Conservation (phyloP, 345 rosid genomes). For the Gossypium turneri region DNA sequence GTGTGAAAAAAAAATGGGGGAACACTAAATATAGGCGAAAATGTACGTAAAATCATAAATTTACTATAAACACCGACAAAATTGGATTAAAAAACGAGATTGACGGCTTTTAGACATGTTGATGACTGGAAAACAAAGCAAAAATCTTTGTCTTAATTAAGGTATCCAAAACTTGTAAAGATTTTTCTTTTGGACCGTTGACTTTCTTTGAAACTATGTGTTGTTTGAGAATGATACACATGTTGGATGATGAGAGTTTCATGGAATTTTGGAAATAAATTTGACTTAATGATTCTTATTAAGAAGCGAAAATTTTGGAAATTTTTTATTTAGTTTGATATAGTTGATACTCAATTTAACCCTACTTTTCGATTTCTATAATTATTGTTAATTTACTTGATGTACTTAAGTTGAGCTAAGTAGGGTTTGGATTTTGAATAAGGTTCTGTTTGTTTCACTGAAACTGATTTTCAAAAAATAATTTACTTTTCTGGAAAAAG, state of each 20-base stretch:
- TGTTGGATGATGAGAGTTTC: neutral
- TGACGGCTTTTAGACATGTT: neutral
- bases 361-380: no score
- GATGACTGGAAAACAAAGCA: neutral
- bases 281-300: no score
- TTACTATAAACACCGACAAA: neutral
- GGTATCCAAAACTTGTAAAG: neutral
- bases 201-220: neutral
- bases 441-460: no score
- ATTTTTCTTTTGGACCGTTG: neutral
- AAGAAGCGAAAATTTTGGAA: no score
- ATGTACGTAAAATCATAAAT: neutral
- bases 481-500: no score
- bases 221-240: neutral
- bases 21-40: neutral
- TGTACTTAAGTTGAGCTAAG: no score
- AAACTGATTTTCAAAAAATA: rapidly evolving
- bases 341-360: no score
- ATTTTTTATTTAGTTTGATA: no score
- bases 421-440: no score
- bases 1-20: neutral
- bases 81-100: neutral
- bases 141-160: neutral
- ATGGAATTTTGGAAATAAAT: neutral
- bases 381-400: no score